Evolutionary conservation across 768 basidiomycete genomes (phyloP), one percentile per base, ranked within the genome.

Genomic region (Kwoniella dendrophila): DNA sequence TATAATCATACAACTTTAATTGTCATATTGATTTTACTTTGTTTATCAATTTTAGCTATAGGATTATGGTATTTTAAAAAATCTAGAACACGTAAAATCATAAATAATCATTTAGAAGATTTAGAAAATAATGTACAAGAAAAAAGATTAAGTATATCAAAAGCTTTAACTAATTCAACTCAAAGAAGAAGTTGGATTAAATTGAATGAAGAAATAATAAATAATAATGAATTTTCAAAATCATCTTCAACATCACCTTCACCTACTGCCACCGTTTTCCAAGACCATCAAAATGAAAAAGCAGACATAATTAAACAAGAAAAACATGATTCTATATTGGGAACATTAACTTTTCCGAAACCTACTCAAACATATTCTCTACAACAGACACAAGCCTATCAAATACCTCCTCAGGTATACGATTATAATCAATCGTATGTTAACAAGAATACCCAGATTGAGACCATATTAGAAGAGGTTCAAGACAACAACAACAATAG

Each of bases 1-100:
- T 63, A 56, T 41, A 44, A 63, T 32, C 56, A 50, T 27, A 45
- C 62, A 4, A 50, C 54, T 0, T n/a, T 63, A 8, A 63, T 63
- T n/a, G 41, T 56, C 48, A 34, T 56, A 22, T 22, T 57, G 5
- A 30, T 57, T 26, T 30, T 63, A 16, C 20, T 55, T 14, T 33
- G 33, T 7, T 30, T 63, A 11, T 38, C 48, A 12, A 18, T 29
- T 4, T 20, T 50, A 11, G 55, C 49, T n/a, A 32, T 56, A 4
- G 29, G 34, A 6, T 43, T 33, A 22, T 63, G 62, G 62, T 63
- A 49, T 33, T 26, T 54, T 30, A 22, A 49, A 8, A 34, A 22
- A 38, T 30, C 55, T 11, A 55, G 55, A 26, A n/a, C 44, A 1
- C n/a, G 20, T 5, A 36, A 50, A 16, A 8, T 52, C 6, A 34